Evolutionary conservation across 1,284 basidiomycete species (phyloP), one percentile per base, ranked within the genome.

Genomic region (Pyrrhoderma noxium): DNA sequence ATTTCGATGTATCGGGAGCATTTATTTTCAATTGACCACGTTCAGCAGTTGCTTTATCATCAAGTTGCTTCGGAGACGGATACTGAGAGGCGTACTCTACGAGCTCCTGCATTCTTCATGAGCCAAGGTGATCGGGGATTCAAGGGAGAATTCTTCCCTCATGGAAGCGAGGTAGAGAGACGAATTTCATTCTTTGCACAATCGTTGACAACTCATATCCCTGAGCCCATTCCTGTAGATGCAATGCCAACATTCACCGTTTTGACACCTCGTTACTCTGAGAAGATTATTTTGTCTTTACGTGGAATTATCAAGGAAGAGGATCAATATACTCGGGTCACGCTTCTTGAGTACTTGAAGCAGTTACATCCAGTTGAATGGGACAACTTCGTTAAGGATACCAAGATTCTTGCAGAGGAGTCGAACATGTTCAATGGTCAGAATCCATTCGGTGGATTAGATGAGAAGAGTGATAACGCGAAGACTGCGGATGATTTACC

Each of bases 361-460:
- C 95, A 99, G 69, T 82, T 99, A 43, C 95, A 99, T 66, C 90
- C 93, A 3, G 77, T 99, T 62, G 95, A 99, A 67, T 99, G 95
- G 95, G 93, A 97, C 72, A 99, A 99, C 70, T 99, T 99, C 60
- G 95, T 99, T 63, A 94, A 94, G 74, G 95, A 99, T 67, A 99
- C 96, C 66, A 99, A 96, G 77, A 99, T 99, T 59, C 77, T 99
- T 47, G 95, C 95, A 1, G 94, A 98, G 67, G 95, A 99, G 68
- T 89, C 92, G 11, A 83, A 85, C 37, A 84, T 89, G 72, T 92
- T 86, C 66, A 87, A 85, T 56, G 89, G 86, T 34, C 72, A 79
- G 51, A 83, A 79, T 62, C 89, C 91, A 1, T 90, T 90, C 64
- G 82, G 82, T 54, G 72, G 74, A 11, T 57, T 59, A 14, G 92